Conservation (phyloP, 1,139 yeast genomes). For the Candida glucosophila region DNA sequence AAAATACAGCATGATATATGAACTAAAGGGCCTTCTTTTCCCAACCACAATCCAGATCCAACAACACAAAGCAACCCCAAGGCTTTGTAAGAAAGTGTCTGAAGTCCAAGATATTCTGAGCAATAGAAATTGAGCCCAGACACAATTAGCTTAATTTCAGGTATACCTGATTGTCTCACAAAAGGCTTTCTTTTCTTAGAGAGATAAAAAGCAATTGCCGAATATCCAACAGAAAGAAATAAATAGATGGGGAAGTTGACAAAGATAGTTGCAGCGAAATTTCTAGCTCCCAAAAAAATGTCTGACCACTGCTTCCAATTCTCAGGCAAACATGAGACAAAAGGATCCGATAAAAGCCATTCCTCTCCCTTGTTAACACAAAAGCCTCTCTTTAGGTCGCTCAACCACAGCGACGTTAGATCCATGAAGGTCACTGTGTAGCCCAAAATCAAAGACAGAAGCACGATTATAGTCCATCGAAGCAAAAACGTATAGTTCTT, state of each 20-base stretch:
- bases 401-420: slow-evolving; percentile 52
- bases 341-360: slow-evolving; percentile 38
- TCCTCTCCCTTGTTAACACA: slow-evolving; percentile 28
- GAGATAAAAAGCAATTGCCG: slow-evolving; percentile 22
- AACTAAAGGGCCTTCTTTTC: slow-evolving; percentile 90
- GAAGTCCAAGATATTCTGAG: slow-evolving; percentile 36
- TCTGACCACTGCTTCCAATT: slow-evolving; percentile 37
- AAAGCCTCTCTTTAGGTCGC: slow-evolving; percentile 47
- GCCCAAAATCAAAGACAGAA: slow-evolving; percentile 52
- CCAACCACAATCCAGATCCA: slow-evolving; percentile 82
- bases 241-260: slow-evolving; percentile 33
- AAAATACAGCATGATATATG: slow-evolving; percentile 70
- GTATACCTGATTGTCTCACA: slow-evolving; percentile 58
- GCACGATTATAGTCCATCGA: slow-evolving; percentile 56
- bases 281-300: slow-evolving; percentile 16
- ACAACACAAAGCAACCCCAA: slow-evolving; percentile 55
- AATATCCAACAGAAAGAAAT: slow-evolving; percentile 18
- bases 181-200: slow-evolving; percentile 28
- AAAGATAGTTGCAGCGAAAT: slow-evolving; percentile 12
- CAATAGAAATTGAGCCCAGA: slow-evolving; percentile 45
- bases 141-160: slow-evolving; percentile 58
- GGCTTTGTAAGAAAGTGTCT: slow-evolving; percentile 41
- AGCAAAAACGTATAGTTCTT: no score
- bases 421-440: slow-evolving; percentile 52
- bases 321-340: slow-evolving; percentile 36